Conservation (phyloP, 371 early-diverging fungal genomes). For the Blakeslea trispora region DNA sequence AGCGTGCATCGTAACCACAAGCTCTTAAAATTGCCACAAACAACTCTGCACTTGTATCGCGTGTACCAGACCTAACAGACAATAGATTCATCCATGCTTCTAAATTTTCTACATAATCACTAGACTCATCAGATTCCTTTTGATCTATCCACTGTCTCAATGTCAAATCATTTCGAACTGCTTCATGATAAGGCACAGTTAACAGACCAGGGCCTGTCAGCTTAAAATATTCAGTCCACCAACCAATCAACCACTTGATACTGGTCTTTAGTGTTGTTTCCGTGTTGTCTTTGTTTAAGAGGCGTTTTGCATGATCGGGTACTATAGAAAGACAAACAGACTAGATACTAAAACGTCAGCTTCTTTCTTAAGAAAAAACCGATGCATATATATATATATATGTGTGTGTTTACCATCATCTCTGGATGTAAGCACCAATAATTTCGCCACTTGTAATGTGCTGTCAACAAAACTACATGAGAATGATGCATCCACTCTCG, state of each 20-base stretch:
- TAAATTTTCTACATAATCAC: slow-evolving; percentile 24
- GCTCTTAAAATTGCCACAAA: slow-evolving; percentile 63
- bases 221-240: slow-evolving; percentile 60
- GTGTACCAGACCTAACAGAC: slow-evolving; percentile 26
- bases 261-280: slow-evolving; percentile 21
- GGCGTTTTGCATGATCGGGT: slow-evolving; percentile 31
- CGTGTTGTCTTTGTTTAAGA: slow-evolving; percentile 12
- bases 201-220: slow-evolving; percentile 48
- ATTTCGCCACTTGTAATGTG: slow-evolving; percentile 45
- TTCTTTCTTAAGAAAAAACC: too few relatives aligned
- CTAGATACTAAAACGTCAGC: too few relatives aligned
- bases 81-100: slow-evolving; percentile 30
- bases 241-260: slow-evolving; percentile 52
- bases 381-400: background rate
- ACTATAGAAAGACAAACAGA: slow-evolving; percentile 31
- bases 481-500: slow-evolving; percentile 45
- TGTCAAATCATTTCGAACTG: slow-evolving; percentile 1
- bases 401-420: slow-evolving; percentile 38
- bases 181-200: slow-evolving; percentile 37
- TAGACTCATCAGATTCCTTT: slow-evolving; percentile 13
- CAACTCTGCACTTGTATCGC: slow-evolving; percentile 58
- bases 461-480: slow-evolving; percentile 36
- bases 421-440: slow-evolving; percentile 39
- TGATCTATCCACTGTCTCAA: background rate
- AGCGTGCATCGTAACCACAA: slow-evolving; percentile 54